These are phyloP conservation scores for Clonostachys byssicola DNA, from an alignment of 2,329 filamentous ascomycete species.

Conservation along the genomic window DNA sequence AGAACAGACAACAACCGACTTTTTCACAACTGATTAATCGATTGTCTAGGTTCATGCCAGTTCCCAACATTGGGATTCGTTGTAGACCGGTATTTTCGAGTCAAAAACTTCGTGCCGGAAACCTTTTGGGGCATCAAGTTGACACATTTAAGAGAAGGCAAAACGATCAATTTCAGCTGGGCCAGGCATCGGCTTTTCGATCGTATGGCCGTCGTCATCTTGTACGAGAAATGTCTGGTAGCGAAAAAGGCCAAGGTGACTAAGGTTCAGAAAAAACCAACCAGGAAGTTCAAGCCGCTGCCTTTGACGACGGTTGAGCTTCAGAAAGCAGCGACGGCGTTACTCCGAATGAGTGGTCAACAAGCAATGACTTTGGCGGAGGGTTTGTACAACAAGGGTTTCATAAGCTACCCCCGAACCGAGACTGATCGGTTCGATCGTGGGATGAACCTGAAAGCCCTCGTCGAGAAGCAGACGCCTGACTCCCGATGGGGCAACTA, in stretches of 20 bases:
- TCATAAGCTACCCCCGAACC: conserved; percentile 95
- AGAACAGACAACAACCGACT: no score
- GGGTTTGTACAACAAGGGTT: conserved; percentile 85
- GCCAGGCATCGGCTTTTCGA: conserved; percentile 81
- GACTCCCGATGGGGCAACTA: conserved; percentile 76
- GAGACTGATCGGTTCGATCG: conserved; percentile 95
- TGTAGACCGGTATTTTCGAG: conserved; percentile 90
- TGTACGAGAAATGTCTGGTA: conserved; percentile 80
- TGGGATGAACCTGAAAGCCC: conserved; percentile 74
- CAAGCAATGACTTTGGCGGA: conserved; percentile 88
- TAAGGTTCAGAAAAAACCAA: conserved; percentile 86
- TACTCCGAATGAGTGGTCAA: conserved; percentile 87
- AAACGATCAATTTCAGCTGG: conserved; percentile 84
- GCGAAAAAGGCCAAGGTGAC: conserved; percentile 75
- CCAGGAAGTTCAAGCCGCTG: conserved; percentile 89
- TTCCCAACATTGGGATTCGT: conserved; percentile 97
- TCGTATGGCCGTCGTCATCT: conserved; percentile 70
- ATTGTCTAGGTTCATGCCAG: conserved; percentile 72
- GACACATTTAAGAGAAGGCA: conserved; percentile 70
- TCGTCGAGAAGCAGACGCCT: conserved; percentile 80
- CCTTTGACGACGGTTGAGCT: conserved; percentile 94
- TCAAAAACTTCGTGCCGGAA: conserved; percentile 91
- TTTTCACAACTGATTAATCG: conserved; percentile 3
- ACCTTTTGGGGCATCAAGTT: conserved; percentile 91
- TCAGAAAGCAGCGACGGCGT: conserved; percentile 89